Base-by-base conservation (phyloP, 2,329 filamentous ascomycete species). In the Xylariaceae sp. region DNA sequence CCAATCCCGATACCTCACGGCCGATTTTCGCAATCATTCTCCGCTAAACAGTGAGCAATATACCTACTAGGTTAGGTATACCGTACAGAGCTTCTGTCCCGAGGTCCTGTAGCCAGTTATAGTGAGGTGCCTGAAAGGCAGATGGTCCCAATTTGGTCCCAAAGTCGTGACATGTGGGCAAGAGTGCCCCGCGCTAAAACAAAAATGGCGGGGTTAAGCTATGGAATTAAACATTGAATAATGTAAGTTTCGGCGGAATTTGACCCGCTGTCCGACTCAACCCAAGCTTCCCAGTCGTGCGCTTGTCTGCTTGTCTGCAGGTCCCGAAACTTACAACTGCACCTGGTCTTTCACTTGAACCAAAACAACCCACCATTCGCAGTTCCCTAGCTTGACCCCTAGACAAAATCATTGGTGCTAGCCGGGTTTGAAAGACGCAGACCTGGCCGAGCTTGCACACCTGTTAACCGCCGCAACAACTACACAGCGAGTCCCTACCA, bases 201-300 rank as follows among this genome's bases (percentile, higher is more conserved):
- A 34, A 14, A 29, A 44, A 37, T 37, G 31, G 46, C n/a, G 46
- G 53, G 53, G 56, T 33, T 29, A 12, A 31, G 4, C 12, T 21
- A 41, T 26, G 14, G 14, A 17, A 33, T 21, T 14, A n/a, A 34
- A 11, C 28, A 40, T 31, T 3, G 23, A 40, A 39, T 12, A 4
- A 24, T 34, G 43, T 37, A 49, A 49, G 37, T 34, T 39, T 56
- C 58, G 63, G 63, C 56, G 50, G 59, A 60, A 59, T 49, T 53
- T 53, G 26, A 52, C 59, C 59, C 63, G 63, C 48, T 26, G 37
- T 59, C 59, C 59, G 54, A 57, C 24, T 29, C 34, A 24, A 19
- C 26, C 33, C 17, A 23, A 16, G 24, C 6, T 12, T 48, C 48
- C 41, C 48, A 57, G 47, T 57, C 48, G 54, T 48, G 54, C 48